Evolutionary conservation across 495 filamentous ascomycete species (phyloP).

Genomic region (Glutinoglossum americanum): DNA sequence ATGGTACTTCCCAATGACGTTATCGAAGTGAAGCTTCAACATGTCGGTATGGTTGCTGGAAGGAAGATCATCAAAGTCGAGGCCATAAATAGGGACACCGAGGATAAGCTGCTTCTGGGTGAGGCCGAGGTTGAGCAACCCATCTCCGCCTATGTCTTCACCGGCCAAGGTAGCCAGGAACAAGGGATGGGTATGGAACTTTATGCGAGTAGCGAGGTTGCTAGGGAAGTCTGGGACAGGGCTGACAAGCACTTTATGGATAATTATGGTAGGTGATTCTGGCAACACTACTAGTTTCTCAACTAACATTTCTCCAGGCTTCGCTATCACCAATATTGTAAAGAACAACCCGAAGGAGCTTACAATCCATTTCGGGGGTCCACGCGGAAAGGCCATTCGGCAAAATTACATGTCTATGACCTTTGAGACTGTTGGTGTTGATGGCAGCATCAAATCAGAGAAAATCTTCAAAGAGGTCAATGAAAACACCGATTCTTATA

Average conservation of each 20-base stretch:
- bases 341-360: conserved; percentile 99
- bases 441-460: conserved; percentile 87
- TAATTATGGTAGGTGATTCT: conserved; percentile 53
- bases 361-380: conserved; percentile 94
- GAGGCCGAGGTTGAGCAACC: conserved; percentile 98
- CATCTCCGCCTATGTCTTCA: conserved; percentile 94
- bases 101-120: conserved; percentile 83
- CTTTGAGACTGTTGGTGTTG: conserved; percentile 81
- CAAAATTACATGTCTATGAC: conserved; percentile 99
- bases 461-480: conserved; percentile 97
- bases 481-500: conserved; percentile 82
- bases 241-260: conserved; percentile 96
- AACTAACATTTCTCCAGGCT: conserved; percentile 27
- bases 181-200: conserved; percentile 99
- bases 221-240: conserved; percentile 93
- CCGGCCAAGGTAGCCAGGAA: conserved; percentile 91
- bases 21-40: conserved; percentile 79
- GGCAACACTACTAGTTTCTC: background rate
- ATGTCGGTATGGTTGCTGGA: conserved; percentile 92
- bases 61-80: conserved; percentile 99
- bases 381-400: conserved; percentile 87
- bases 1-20: conserved; percentile 97
- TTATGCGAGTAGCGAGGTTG: conserved; percentile 76
- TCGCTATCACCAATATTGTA: conserved; percentile 95
- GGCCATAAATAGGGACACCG: conserved; percentile 75